Evolutionary conservation across 768 basidiomycete species (phyloP), one percentile per base, ranked within the genome.

Genomic region (Sarcomyxa edulis): DNA sequence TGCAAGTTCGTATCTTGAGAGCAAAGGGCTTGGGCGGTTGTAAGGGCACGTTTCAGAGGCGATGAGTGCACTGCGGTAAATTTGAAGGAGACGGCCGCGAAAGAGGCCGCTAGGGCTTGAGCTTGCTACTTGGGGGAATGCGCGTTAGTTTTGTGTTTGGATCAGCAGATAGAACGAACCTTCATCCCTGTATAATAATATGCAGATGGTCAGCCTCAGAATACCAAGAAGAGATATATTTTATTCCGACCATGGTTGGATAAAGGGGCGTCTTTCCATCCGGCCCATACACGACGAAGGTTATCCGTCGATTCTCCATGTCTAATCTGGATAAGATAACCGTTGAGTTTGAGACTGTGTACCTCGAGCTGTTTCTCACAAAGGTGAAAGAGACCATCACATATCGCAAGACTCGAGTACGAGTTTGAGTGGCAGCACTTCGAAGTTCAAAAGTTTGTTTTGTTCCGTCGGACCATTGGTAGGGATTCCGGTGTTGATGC

Each of bases 231-330:
- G n/a, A n/a, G n/a, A n/a, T n/a, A n/a, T n/a, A n/a, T n/a, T n/a
- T n/a, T n/a, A 32, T 9, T 20, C 61, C 50, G 54, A 82, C 87
- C 87, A 50, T 88, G 82, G 47, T 81, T 84, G 14, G 81, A 79
- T 11, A 91, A 64, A 1, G 78, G 72, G 8, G 86, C 74, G 57
- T 91, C 84, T 43, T 65, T 71, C 72, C 80, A 83, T 5, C 87
- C 87, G 28, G 85, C 83, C 84, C 85, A 87, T 4, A 83, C 56
- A 19, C 57, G 47, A 21, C 49, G 51, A 63, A 81, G 45, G 48
- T 90, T 90, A 47, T 89, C 86, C 23, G 71, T 76, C 6, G 85
- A 85, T 50, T 90, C 83, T 20, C 78, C 86, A 53, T 90, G 86
- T 37, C 86, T 68, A 47, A 87, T 66, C 84, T 88, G 34, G 9